Base-by-base conservation (phyloP, 495 filamentous ascomycete genomes). In the Copromyces sp. region DNA sequence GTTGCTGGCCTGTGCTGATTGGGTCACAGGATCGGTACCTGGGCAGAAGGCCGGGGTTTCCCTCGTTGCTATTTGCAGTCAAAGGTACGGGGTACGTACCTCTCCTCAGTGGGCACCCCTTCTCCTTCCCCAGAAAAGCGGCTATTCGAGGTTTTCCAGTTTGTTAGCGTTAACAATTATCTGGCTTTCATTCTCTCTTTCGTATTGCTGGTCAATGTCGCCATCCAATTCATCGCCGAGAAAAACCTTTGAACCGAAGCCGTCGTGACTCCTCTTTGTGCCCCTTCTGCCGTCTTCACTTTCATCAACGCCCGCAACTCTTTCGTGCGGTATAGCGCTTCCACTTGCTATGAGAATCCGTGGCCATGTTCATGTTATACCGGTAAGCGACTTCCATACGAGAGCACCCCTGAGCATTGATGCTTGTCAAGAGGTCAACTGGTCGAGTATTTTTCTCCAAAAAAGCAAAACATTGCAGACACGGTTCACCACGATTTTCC, bases 1-100 rank as follows among this genome's bases (percentile, higher is more conserved):
- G 71, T 35, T 74, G 12, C 24, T 11, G 39, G 70, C 44, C 71
- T 71, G 78, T 75, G 77, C 75, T 81, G 75, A 79, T 78, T 81
- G 77, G 78, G 76, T 80, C 79, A 79, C 78, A 73, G 69, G 76
- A 70, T 41, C 71, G 68, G 79, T 81, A 77, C 78, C 79, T 81
- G 77, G 77, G 77, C 68, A 69, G 42, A 70, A 72, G 75, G 70
- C 73, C 75, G 47, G 44, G 59, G 68, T 39, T 24, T 70, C 39
- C 70, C 29, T 47, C 45, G 32, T 70, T 69, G 53, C 72, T 44
- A 74, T 70, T 75, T 69, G 72, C 29, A 69, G 53, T 65, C 53
- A 35, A 65, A 65, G 53, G 53, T 35, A 65, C 53, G 53, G 29
- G 53, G 53, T 65, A 65, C 53, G 53, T 65, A 65, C 14, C 29